Conservation (phyloP, 805 yeast genomes). For the Cyberlindnera misumaiensis region DNA sequence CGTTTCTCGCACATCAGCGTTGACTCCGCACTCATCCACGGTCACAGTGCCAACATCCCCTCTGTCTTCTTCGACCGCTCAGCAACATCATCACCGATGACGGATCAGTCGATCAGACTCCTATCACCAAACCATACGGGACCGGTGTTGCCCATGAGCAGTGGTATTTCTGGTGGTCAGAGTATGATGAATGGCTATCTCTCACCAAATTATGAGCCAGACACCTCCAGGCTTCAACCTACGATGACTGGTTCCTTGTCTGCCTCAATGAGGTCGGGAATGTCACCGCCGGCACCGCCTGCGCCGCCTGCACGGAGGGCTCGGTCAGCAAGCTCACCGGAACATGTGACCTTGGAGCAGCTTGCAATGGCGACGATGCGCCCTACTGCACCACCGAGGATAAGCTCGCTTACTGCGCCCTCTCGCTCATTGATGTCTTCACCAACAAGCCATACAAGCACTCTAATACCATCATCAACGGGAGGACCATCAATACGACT, state of each 20-base stretch:
- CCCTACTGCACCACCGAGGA: slow-evolving; percentile 8
- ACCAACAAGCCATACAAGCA: too few species aligned
- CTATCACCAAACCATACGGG: slow-evolving; percentile 17
- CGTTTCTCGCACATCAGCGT: slow-evolving; percentile 73
- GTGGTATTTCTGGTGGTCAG: background rate
- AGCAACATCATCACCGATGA: slow-evolving; percentile 12
- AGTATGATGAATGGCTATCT: slow-evolving; percentile 5
- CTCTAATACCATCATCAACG: slow-evolving; percentile 4
- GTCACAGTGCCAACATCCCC: slow-evolving; percentile 55
- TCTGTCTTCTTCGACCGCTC: slow-evolving; percentile 26
- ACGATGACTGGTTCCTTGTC: slow-evolving; percentile 37
- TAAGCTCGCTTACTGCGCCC: slow-evolving; percentile 30
- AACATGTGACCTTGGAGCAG: slow-evolving; percentile 9
- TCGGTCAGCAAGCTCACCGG: slow-evolving; percentile 21
- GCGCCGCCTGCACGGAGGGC: slow-evolving; percentile 14
- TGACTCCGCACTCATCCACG: slow-evolving; percentile 68
- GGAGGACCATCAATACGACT: slow-evolving; percentile 20
- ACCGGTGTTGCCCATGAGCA: slow-evolving; percentile 6
- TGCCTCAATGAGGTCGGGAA: slow-evolving; percentile 6
- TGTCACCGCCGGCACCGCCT: slow-evolving; percentile 6
- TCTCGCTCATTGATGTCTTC: too few species aligned
- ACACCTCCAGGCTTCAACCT: slow-evolving; percentile 24
- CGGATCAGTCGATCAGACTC: slow-evolving; percentile 16
- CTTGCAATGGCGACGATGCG: slow-evolving; percentile 14
- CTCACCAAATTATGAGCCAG: slow-evolving; percentile 10